A percentile compares a stretch with the other conserved stretches of the same genome.
Conservation (phyloP, 345 rosid genomes). For the Abelmoschus esculentus region DNA sequence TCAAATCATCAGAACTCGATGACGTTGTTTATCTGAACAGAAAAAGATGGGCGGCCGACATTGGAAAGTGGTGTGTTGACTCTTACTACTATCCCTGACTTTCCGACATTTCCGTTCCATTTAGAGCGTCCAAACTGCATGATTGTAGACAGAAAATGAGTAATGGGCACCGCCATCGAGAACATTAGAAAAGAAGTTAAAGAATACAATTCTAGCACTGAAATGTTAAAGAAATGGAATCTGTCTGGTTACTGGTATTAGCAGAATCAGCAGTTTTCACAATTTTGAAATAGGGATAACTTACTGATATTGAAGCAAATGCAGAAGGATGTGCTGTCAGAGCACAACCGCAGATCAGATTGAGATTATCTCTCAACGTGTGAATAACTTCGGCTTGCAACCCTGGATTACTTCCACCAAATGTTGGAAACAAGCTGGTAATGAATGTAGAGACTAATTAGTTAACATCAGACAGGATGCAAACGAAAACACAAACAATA, state of each 20-base stretch:
- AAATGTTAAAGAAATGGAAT: background rate
- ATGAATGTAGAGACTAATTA: background rate
- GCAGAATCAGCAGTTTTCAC: background rate
- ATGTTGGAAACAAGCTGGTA: background rate
- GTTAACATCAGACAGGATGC: background rate
- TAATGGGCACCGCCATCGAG: background rate
- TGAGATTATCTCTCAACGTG: slow-evolving; percentile 67
- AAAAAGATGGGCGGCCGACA: slow-evolving; percentile 60
- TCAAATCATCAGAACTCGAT: slow-evolving; percentile 53
- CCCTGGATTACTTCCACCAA: slow-evolving; percentile 43
- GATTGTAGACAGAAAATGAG: background rate
- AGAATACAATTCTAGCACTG: background rate
- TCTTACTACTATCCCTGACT: slow-evolving; percentile 65
- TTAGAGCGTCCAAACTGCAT: slow-evolving; percentile 79
- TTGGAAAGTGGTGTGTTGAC: slow-evolving; percentile 59
- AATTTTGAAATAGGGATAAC: slow-evolving; percentile 7
- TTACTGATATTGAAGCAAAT: slow-evolving; percentile 73
- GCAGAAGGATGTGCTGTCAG: slow-evolving; percentile 57
- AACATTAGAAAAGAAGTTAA: background rate
- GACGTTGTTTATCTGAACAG: slow-evolving; percentile 69
- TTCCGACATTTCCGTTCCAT: slow-evolving; percentile 85
- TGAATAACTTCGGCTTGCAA: slow-evolving; percentile 66
- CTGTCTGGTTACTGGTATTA: background rate
- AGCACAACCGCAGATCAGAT: slow-evolving; percentile 70
- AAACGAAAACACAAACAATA: no score